Evolutionary conservation across 2,329 filamentous ascomycete genomes (phyloP).

Genomic region (Arthrinium puccinioides): DNA sequence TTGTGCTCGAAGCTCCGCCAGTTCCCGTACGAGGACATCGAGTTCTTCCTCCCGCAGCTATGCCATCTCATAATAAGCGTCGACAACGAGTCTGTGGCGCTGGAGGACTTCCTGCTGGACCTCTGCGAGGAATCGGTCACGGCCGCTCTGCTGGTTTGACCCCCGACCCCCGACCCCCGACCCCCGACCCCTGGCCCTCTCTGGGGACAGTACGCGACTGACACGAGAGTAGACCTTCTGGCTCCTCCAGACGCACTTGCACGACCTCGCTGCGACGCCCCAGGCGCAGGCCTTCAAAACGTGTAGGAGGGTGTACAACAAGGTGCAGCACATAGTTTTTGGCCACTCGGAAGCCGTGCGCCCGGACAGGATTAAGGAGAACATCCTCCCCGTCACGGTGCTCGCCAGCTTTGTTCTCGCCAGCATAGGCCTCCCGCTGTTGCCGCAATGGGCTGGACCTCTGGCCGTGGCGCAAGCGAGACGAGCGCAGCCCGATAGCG

Average conservation of each 20-base stretch:
- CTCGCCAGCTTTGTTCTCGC: conserved; percentile 75
- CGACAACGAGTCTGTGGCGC: conserved; percentile 84
- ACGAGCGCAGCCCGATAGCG: conserved; percentile 59
- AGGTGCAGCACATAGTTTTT: conserved; percentile 82
- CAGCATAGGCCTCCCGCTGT: conserved; percentile 65
- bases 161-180: neutral
- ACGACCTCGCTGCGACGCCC: conserved; percentile 70
- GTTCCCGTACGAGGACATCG: conserved; percentile 85
- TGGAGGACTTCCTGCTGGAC: conserved; percentile 82
- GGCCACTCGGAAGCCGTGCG: conserved; percentile 62
- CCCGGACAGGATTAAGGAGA: conserved; percentile 73
- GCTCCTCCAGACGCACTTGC: conserved; percentile 83
- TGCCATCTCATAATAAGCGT: conserved; percentile 84
- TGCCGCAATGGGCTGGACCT: conserved; percentile 73
- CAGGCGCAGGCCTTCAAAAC: conserved; percentile 74
- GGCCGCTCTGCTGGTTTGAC: conserved; percentile 68
- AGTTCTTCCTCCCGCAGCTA: conserved; percentile 84
- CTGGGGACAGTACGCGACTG: neutral
- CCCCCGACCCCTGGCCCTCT: too few relatives aligned
- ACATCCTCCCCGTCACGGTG: conserved; percentile 71
- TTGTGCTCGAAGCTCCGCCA: conserved; percentile 83
- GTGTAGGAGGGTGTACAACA: conserved; percentile 78
- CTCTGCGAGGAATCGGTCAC: conserved; percentile 84
- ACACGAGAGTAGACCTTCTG: conserved; percentile 63
- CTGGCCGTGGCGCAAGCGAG: conserved; percentile 76